Percentiles rank a stretch among this genome's conserved stretches.
Evolutionary conservation across 805 yeast species (phyloP).

Genomic region (Sporopachydermia quercuum): DNA sequence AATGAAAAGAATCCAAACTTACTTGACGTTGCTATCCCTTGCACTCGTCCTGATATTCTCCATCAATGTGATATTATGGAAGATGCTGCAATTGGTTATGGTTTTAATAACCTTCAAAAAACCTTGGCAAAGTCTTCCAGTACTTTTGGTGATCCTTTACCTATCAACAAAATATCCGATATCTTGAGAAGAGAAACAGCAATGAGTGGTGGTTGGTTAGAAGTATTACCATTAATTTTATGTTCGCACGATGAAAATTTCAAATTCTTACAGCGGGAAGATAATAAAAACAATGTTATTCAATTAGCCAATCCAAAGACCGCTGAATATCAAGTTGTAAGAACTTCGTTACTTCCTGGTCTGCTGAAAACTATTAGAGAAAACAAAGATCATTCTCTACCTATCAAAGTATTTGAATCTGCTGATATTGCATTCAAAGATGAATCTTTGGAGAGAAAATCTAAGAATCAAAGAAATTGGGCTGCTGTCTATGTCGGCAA

Average conservation of each 20-base stretch:
- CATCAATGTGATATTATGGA: constrained; percentile 98
- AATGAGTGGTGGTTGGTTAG: constrained; percentile 84
- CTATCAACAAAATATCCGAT: constrained; percentile 82
- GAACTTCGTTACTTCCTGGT: constrained; percentile 91
- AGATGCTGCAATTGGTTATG: constrained; percentile 94
- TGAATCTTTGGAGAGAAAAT: constrained; percentile 67
- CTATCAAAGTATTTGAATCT: constrained; percentile 86
- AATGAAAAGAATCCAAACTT: constrained; percentile 30
- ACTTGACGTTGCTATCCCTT: constrained; percentile 63
- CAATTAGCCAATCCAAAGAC: constrained; percentile 94
- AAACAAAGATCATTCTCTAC: constrained; percentile 89
- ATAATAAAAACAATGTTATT: constrained; percentile 70
- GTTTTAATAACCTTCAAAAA: constrained; percentile 76
- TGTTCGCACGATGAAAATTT: constrained; percentile 97
- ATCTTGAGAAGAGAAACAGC: constrained; percentile 83
- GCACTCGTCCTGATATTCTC: constrained; percentile 88
- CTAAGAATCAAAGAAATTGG: constrained; percentile 88
- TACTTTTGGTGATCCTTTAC: constrained; percentile 72
- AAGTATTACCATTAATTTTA: constrained; percentile 88
- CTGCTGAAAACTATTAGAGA: constrained; percentile 88
- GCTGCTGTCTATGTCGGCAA: constrained; percentile 90
- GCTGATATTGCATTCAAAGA: constrained; percentile 91
- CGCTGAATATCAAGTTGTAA: constrained; percentile 89
- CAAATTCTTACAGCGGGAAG: constrained; percentile 60
- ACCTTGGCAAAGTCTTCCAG: constrained; percentile 69